Conservation (phyloP, 2,329 filamentous ascomycete genomes). For the Pezicula rhizophila region DNA sequence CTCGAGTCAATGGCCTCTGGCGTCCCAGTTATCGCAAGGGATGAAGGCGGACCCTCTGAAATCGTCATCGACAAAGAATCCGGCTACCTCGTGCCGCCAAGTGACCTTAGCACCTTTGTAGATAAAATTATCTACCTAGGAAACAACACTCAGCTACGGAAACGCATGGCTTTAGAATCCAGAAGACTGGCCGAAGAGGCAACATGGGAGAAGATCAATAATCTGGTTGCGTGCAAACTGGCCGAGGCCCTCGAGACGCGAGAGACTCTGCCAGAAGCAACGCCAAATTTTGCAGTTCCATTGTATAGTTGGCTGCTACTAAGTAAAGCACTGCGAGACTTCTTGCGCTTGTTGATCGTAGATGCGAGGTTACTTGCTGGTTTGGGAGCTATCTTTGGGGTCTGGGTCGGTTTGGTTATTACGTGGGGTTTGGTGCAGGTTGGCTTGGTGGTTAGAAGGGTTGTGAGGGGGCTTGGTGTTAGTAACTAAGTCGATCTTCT, state of each 20-base stretch:
- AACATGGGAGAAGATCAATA: constrained; percentile 68
- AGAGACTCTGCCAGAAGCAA: background rate
- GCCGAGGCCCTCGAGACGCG: constrained; percentile 29
- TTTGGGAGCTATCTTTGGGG: constrained; percentile 21
- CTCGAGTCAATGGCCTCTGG: constrained; percentile 67
- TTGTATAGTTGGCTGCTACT: constrained; percentile 20
- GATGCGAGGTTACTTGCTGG: constrained; percentile 16
- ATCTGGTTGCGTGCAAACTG: constrained; percentile 61
- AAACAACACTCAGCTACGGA: constrained; percentile 36
- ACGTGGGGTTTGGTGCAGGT: constrained; percentile 22
- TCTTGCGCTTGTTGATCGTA: constrained; percentile 11
- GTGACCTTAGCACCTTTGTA: constrained; percentile 55
- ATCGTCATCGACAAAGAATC: constrained; percentile 54
- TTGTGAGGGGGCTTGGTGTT: background rate
- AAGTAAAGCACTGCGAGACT: constrained; percentile 11
- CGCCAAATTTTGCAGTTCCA: constrained; percentile 10
- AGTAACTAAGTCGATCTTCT: no score
- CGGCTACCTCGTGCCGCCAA: constrained; percentile 54
- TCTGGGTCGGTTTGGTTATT: constrained; percentile 21
- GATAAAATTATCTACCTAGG: constrained; percentile 44
- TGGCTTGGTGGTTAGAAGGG: constrained; percentile 9
- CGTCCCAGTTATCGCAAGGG: constrained; percentile 61
- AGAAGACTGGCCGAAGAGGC: constrained; percentile 53
- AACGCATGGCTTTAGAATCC: constrained; percentile 40
- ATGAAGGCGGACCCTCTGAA: constrained; percentile 64